A percentile compares a stretch with the other conserved stretches of the same genome.
Conservation (phyloP, 371 early-diverging fungal species). For the Funneliformis caledonium region DNA sequence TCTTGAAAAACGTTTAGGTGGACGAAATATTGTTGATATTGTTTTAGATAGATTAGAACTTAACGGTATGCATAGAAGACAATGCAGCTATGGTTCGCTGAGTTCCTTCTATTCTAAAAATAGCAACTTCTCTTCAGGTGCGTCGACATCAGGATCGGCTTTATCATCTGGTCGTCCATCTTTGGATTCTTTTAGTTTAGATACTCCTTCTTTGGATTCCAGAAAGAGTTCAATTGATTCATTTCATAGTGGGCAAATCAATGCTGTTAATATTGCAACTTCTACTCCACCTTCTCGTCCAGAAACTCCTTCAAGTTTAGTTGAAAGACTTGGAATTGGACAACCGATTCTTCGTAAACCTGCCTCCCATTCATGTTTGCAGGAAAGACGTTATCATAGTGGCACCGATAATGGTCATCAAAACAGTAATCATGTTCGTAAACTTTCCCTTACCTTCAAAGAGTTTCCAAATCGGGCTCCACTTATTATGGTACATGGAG, state of each 20-base stretch:
- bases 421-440: background rate
- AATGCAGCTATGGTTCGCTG: constrained; percentile 34
- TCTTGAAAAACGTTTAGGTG: constrained; percentile 31
- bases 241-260: constrained; percentile 6
- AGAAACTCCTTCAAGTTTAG: constrained; percentile 28
- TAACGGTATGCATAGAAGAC: constrained; percentile 21
- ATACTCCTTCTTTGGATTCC: constrained; percentile 37
- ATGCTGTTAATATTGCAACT: background rate
- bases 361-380: constrained; percentile 23
- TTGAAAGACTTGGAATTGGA: constrained; percentile 28
- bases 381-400: background rate
- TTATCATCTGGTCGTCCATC: constrained; percentile 38
- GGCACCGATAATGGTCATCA: background rate
- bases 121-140: constrained; percentile 5
- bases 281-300: background rate
- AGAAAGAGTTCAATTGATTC: constrained; percentile 39
- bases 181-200: constrained; percentile 33
- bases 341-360: constrained; percentile 41
- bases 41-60: constrained; percentile 39
- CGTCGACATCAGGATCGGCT: constrained; percentile 18
- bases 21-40: constrained; percentile 40
- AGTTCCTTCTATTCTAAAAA: constrained; percentile 33
- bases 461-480: constrained; percentile 6
- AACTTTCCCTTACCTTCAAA: constrained; percentile 12
- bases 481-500: constrained; percentile 37